These are phyloP conservation scores for Amanita pseudoporphyria DNA, from an alignment of 768 basidiomycete species.

Conservation along the genomic window DNA sequence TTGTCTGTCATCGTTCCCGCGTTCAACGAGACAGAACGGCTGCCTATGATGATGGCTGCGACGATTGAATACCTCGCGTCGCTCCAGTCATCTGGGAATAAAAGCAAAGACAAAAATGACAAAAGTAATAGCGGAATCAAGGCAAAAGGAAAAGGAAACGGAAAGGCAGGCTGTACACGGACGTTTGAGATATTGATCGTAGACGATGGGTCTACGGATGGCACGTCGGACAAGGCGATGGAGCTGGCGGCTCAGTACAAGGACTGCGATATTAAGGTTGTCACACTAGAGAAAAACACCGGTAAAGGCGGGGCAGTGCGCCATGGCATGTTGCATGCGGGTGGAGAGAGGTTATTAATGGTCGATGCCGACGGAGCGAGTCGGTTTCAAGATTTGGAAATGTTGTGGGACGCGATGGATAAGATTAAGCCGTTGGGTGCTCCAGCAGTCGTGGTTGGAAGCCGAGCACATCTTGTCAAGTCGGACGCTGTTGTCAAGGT, in stretches of 20 bases:
- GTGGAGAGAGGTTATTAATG: conserved; percentile 76
- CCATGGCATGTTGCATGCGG: conserved; percentile 80
- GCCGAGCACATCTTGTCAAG: conserved; percentile 85
- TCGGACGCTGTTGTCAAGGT: conserved; percentile 94
- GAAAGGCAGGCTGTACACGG: conserved; percentile 17
- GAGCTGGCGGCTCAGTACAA: conserved; percentile 48
- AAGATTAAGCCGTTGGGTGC: conserved; percentile 35
- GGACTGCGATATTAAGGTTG: conserved; percentile 60
- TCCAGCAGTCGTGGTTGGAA: conserved; percentile 71
- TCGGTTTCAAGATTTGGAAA: conserved; percentile 73
- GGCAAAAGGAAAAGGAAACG: background rate
- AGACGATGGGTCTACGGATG: conserved; percentile 84
- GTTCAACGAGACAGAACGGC: conserved; percentile 79
- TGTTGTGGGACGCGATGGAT: conserved; percentile 73
- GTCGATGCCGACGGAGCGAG: conserved; percentile 95
- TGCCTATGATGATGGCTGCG: conserved; percentile 76
- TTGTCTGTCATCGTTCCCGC: conserved; percentile 84
- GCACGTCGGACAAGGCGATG: conserved; percentile 57
- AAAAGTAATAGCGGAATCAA: background rate
- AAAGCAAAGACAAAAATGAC: background rate
- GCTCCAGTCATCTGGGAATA: too few species aligned
- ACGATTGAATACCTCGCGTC: conserved; percentile 57
- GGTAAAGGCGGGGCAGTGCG: conserved; percentile 93
- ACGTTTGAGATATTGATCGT: conserved; percentile 80
- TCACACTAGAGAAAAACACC: conserved; percentile 68